Evolutionary conservation across 108 stramenopile genomes (phyloP).

Genomic region (Epipyxis sp.): DNA sequence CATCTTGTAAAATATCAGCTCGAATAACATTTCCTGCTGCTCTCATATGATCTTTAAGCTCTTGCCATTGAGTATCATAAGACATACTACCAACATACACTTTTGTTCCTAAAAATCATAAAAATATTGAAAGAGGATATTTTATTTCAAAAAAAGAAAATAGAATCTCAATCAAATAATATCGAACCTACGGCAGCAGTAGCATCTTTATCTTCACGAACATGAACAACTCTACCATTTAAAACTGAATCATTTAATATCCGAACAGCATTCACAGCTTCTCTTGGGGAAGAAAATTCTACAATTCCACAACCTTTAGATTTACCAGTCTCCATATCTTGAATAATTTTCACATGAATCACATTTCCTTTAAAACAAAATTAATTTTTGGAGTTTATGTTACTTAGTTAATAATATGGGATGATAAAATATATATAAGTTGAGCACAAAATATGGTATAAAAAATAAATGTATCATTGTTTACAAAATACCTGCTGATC

Average conservation of each 20-base stretch:
- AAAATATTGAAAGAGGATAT: background rate
- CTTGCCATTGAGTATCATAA: conserved; percentile 69
- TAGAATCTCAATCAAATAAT: too few species aligned
- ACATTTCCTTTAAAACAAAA: too few species aligned
- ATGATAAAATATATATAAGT: too few species aligned
- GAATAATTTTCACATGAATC: too few species aligned
- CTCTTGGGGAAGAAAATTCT: conserved; percentile 74
- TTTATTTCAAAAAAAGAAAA: too few species aligned
- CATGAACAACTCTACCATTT: conserved; percentile 70
- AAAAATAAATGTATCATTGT: too few species aligned
- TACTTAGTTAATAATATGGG: too few species aligned
- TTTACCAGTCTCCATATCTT: conserved; percentile 71
- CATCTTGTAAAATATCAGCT: conserved; percentile 74
- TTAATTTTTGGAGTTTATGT: too few species aligned
- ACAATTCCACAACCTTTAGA: conserved; percentile 88
- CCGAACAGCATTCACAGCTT: conserved; percentile 76
- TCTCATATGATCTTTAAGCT: conserved; percentile 89
- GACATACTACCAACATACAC: background rate
- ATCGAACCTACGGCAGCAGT: too few species aligned
- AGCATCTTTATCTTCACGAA: conserved; percentile 70
- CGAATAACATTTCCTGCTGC: conserved; percentile 52
- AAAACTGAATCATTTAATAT: conserved; percentile 72
- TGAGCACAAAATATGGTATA: too few species aligned
- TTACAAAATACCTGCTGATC: too few species aligned
- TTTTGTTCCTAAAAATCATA: background rate